A percentile compares a stretch with the other conserved stretches of the same genome.
phyloP scores from a whole-genome alignment of 352 stramenopile genomes.

The Globisporangium carolinianum region DNA sequence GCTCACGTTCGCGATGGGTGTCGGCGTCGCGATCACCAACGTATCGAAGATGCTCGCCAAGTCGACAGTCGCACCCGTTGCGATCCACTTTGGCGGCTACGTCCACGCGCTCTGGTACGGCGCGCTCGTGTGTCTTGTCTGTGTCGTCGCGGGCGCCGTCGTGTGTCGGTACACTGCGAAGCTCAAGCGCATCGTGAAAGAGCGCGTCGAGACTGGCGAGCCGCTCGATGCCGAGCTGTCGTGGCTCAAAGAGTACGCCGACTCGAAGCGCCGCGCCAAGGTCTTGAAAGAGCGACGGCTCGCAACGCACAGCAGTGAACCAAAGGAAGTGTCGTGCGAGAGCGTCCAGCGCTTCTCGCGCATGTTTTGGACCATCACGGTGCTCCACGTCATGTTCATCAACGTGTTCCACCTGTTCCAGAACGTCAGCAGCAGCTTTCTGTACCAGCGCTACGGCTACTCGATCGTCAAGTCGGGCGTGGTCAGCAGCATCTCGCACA shows the following conservation, averaged over 20 bases:
- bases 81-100: constrained; percentile 81
- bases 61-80: constrained; percentile 78
- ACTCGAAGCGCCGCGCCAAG: constrained; percentile 54
- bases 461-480: constrained; percentile 82
- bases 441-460: constrained; percentile 83
- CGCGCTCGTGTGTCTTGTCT: constrained; percentile 48
- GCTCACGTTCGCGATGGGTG: constrained; percentile 86
- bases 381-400: constrained; percentile 86
- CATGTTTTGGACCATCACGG: constrained; percentile 83
- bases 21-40: constrained; percentile 86
- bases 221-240: constrained; percentile 45
- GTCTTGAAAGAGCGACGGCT: constrained; percentile 13
- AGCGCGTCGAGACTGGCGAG: constrained; percentile 44
- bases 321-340: constrained; percentile 41
- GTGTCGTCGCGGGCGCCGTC: constrained; percentile 37
- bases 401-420: constrained; percentile 91
- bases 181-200: constrained; percentile 61
- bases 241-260: constrained; percentile 67
- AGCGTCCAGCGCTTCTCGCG: constrained; percentile 65
- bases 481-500: constrained; percentile 70
- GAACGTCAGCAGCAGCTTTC: constrained; percentile 83
- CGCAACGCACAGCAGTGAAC: neutral
- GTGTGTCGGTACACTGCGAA: constrained; percentile 54
- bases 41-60: constrained; percentile 90
- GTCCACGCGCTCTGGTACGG: constrained; percentile 83